Base-by-base conservation (phyloP, 495 filamentous ascomycete species). In the Saxophila tyrrhenica region DNA sequence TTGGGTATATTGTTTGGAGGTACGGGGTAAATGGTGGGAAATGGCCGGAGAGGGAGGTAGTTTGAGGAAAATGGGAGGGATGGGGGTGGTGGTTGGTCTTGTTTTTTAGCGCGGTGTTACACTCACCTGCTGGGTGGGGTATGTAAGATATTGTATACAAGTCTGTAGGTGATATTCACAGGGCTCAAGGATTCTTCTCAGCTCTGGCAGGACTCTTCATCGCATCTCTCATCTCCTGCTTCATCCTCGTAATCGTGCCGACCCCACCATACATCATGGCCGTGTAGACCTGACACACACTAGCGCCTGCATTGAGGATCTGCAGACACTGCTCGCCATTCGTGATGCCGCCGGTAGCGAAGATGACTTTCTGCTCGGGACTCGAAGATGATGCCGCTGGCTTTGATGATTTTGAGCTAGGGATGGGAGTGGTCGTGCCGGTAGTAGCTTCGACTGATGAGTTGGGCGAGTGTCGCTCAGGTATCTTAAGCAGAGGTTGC, bases 291-390 rank as follows among this genome's bases (percentile, higher is more conserved):
- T 89, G 88, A 1, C 87, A 88, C 0, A 94, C 81, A 51, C 81
- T 88, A 0, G 92, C 91, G 10, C 92, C 92, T 0, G 89, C 87
- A 55, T 89, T 81, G 35, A 94, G 72, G 0, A 85, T 79, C 69
- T 84, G 76, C 3, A 84, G 72, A 5, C 87, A 92, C 70, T 95
- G 83, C 48, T 79, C 73, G 10, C 91, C 92, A 58, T 78, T 89
- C 3, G 81, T 87, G 58, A 98, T 92, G 9, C 92, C 92, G 1
- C 91, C 91, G 0, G 83, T 87, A 13, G 90, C 90, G 67, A 97
- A 96, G 44, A 98, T 84, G 42, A 87, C 81, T 73, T 95, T 95
- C 38, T 76, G 54, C 51, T 23, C 16, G 11, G 16, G 22, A 16
- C 19, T 16, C 24, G 35, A 35, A 19, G 49, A 3, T 13, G 24